Evolutionary conservation across 1,284 basidiomycete species (phyloP).

Genomic region (Neonothopanus nambi): DNA sequence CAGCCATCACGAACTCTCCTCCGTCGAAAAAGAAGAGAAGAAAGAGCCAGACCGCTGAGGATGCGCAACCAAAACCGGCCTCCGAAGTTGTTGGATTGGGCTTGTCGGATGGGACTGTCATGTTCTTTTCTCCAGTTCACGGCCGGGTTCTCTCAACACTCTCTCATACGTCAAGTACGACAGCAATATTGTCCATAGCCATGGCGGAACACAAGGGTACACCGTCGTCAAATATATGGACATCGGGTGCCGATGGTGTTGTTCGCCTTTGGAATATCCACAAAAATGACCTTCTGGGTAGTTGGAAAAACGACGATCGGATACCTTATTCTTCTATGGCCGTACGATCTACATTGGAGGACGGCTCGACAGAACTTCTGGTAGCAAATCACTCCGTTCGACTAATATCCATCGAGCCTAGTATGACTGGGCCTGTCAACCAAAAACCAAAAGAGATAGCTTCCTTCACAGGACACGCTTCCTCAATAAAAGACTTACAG

Average conservation of each 20-base stretch:
- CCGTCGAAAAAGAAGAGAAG: slow-evolving; percentile 50
- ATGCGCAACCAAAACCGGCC: slow-evolving; percentile 25
- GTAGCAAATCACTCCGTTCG: slow-evolving; percentile 62
- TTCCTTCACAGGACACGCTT: slow-evolving; percentile 68
- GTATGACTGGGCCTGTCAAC: slow-evolving; percentile 22
- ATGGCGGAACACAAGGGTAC: slow-evolving; percentile 27
- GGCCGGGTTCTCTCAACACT: slow-evolving; percentile 55
- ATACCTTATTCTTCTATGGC: slow-evolving; percentile 58
- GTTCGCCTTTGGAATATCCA: slow-evolving; percentile 60
- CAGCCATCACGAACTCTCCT: slow-evolving; percentile 24
- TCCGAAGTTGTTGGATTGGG: slow-evolving; percentile 52
- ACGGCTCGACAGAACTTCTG: slow-evolving; percentile 46
- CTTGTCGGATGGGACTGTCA: slow-evolving; percentile 55
- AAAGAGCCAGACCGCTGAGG: slow-evolving; percentile 36
- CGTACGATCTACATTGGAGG: slow-evolving; percentile 37
- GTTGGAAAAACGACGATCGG: slow-evolving; percentile 55
- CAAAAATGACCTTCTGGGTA: slow-evolving; percentile 46
- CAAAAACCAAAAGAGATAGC: slow-evolving; percentile 47
- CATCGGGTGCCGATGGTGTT: slow-evolving; percentile 56
- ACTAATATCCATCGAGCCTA: slow-evolving; percentile 42
- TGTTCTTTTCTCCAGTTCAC: slow-evolving; percentile 60
- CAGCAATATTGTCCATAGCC: slow-evolving; percentile 51
- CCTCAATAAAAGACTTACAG: slow-evolving; percentile 49
- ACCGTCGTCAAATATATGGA: slow-evolving; percentile 42
- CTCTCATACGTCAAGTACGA: slow-evolving; percentile 52